These are phyloP conservation scores for Acorus calamus DNA, from an alignment of 106 monocot genomes.

Conservation along the genomic window DNA sequence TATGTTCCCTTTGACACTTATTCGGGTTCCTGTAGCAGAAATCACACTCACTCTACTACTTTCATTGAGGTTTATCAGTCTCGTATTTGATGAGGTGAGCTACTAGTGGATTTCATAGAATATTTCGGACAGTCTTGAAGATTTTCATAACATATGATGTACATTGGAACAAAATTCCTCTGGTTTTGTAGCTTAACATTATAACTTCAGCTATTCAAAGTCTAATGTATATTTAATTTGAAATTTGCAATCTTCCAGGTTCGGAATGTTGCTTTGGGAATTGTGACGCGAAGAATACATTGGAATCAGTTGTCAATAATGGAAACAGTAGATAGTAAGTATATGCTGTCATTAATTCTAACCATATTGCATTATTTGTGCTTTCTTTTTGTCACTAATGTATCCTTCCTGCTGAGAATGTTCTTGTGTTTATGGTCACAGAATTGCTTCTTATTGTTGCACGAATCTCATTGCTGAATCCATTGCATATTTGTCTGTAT, in stretches of 20 bases:
- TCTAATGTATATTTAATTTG: background rate
- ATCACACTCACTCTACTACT: constrained; percentile 90
- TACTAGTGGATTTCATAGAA: background rate
- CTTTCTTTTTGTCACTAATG: background rate
- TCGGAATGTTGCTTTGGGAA: constrained; percentile 77
- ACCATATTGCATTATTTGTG: background rate
- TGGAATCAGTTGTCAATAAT: constrained; percentile 64
- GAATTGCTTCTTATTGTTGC: background rate
- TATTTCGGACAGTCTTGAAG: background rate
- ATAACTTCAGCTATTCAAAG: too few species aligned
- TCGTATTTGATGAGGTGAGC: constrained; percentile 94
- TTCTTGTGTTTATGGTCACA: background rate
- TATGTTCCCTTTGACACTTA: constrained; percentile 53
- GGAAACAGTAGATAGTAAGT: constrained; percentile 81
- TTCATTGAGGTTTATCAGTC: constrained; percentile 96
- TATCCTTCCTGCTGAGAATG: background rate
- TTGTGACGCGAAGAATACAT: constrained; percentile 75
- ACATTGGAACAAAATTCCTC: too few species aligned
- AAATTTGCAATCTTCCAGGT: constrained; percentile 39
- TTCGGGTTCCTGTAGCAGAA: constrained; percentile 88
- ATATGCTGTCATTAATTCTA: background rate
- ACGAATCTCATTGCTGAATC: background rate
- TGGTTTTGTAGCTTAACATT: too few species aligned
- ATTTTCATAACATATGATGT: too few species aligned
- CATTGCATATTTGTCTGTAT: too few species aligned